Conservation (phyloP, 2,329 filamentous ascomycete species). For the Cercospora citrullina region DNA sequence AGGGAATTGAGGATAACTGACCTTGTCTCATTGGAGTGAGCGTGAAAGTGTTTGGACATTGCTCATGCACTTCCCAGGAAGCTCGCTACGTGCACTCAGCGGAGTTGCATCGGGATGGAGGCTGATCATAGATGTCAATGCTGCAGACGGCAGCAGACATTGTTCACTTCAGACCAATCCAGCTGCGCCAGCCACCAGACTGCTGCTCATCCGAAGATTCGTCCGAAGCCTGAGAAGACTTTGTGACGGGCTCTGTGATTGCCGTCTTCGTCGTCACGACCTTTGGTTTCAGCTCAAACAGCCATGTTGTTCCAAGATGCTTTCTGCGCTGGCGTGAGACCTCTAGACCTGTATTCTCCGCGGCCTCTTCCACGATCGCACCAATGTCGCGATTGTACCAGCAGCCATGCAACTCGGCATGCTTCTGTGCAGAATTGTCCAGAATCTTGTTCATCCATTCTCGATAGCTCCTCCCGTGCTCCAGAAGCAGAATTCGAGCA, state of each 20-base stretch:
- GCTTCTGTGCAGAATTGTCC: constrained; percentile 48
- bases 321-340: constrained; percentile 48
- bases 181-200: constrained; percentile 8
- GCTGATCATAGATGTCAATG: too few relatives aligned
- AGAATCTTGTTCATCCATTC: constrained; percentile 51
- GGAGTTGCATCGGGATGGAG: too few relatives aligned
- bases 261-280: not conserved
- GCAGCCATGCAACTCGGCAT: constrained; percentile 53
- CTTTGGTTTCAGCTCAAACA: constrained; percentile 49
- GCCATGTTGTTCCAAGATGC: constrained; percentile 53
- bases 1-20: constrained; percentile 3
- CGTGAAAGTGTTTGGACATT: too few relatives aligned
- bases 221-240: not conserved
- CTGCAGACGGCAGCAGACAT: too few relatives aligned
- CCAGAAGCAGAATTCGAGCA: constrained; percentile 50
- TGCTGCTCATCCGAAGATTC: not conserved
- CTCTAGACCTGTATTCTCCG: constrained; percentile 49
- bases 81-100: too few relatives aligned
- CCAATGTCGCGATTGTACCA: constrained; percentile 57
- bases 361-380: constrained; percentile 50
- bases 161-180: constrained; percentile 4
- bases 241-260: not conserved
- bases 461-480: constrained; percentile 52
- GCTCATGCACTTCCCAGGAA: too few relatives aligned
- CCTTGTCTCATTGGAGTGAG: too few relatives aligned